Evolutionary conservation across 179 eudicot species (phyloP), one percentile per base, ranked within the genome.

Genomic region (Silene noctiflora): DNA sequence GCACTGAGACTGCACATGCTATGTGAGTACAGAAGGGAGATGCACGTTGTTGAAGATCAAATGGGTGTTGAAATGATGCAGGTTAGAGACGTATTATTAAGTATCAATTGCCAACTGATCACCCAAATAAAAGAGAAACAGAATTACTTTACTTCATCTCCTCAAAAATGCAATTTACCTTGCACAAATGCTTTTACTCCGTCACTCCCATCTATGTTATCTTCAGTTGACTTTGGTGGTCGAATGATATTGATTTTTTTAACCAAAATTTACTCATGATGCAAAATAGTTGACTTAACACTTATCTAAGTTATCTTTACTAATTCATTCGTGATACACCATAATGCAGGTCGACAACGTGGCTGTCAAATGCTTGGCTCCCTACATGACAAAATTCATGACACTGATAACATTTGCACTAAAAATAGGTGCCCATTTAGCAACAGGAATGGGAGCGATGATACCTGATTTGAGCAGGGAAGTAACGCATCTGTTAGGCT

Each of bases 21-120:
- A 67, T 95, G 99, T 4, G 99, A 95, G 71, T 91, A 71, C 77
- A 72, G 95, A 71, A 72, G 87, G 76, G 99, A 95, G 79, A 88
- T 95, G 95, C 99, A 93, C 10, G 99, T 95, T 22, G 92, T 95
- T 31, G 96, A 93, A 78, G 93, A 90, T 72, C 97, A 95, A 81
- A 76, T 93, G 74, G 99, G 99, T 3, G 89, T 93, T 53, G 97
- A 93, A 78, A 33, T 95, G 11, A 91, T 95, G 97, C 93, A 91
- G 74, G 83, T 95, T 2, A 67, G 48, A 33, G 8, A 20, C 10
- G 7, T 67, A 67, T 68, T 19, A 6, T 68, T 39, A 19, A 35
- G 17, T 29, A 14, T 27, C 44, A 65, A 17, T 29, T 16, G 0
- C 5, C 29, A 12, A 65, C 42, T 29, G 19, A 65, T 65, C 20